phyloP scores from a whole-genome alignment of 352 stramenopile species.

The Hyaloperonospora brassicae region DNA sequence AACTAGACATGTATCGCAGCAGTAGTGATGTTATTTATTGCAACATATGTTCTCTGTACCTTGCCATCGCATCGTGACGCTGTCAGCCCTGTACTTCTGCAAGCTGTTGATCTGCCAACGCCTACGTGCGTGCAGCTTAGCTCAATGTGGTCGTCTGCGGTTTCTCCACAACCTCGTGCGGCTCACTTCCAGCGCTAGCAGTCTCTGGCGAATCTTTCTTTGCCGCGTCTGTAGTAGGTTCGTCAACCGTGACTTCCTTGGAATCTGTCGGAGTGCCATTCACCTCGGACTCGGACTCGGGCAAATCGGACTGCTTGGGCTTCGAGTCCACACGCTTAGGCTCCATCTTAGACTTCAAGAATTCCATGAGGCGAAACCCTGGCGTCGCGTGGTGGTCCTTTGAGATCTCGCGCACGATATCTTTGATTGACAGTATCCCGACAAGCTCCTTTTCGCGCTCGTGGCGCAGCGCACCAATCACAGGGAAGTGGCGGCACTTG shows the following conservation, averaged over 20 bases:
- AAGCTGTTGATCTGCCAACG: no score
- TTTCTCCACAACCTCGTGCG: slow-evolving; percentile 10
- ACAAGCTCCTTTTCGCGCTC: slow-evolving; percentile 75
- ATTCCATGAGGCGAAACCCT: slow-evolving; percentile 78
- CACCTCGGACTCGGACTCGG: slow-evolving; percentile 14
- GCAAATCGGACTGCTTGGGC: slow-evolving; percentile 10
- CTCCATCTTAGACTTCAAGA: slow-evolving; percentile 75
- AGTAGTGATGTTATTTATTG: slow-evolving; percentile 22
- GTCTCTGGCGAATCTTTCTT: slow-evolving; percentile 6
- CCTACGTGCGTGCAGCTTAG: no score
- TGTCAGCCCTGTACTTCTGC: no score
- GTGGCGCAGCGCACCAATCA: slow-evolving; percentile 66
- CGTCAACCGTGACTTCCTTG: slow-evolving; percentile 6
- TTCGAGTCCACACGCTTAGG: slow-evolving; percentile 36
- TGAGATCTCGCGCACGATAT: slow-evolving; percentile 80
- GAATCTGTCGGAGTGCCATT: slow-evolving; percentile 4
- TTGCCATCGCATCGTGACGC: no score
- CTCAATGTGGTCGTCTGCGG: slow-evolving; percentile 3
- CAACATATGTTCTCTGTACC: slow-evolving; percentile 8
- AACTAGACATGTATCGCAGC: slow-evolving; percentile 21
- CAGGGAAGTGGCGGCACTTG: slow-evolving; percentile 77
- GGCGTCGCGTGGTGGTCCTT: slow-evolving; percentile 64
- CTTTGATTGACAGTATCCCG: slow-evolving; percentile 78
- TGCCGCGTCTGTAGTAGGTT: slow-evolving; percentile 1
- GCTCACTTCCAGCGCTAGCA: slow-evolving; percentile 6